Evolutionary conservation across 1,284 basidiomycete genomes (phyloP).

Genomic region (Melampsora larici-populina): DNA sequence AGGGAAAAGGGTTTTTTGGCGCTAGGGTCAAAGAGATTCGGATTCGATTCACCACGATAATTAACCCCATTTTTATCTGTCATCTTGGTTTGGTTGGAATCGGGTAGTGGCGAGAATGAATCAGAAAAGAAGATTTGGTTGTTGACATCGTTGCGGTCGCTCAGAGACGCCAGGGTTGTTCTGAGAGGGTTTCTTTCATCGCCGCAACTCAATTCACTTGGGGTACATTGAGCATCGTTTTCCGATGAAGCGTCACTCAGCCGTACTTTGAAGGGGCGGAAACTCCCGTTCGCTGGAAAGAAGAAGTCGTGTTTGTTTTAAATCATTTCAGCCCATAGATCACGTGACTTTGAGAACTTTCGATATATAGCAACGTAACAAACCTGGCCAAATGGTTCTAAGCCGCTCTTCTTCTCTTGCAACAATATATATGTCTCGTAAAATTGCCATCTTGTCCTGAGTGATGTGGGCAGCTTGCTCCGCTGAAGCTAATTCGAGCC

Average conservation of each 20-base stretch:
- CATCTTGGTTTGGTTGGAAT: neutral
- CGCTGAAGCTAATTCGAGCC: constrained; percentile 58
- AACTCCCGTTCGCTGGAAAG: neutral
- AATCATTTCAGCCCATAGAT: no score
- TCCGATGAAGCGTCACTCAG: neutral
- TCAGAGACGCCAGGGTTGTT: neutral
- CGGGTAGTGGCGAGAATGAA: neutral
- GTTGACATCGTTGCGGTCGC: neutral
- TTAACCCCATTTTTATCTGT: neutral
- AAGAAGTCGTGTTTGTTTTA: neutral
- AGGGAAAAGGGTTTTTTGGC: neutral
- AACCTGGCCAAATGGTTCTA: constrained; percentile 31
- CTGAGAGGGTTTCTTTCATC: neutral
- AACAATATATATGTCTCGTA: constrained; percentile 59
- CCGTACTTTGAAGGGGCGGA: constrained; percentile 4
- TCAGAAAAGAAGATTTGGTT: neutral
- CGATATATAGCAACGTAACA: neutral
- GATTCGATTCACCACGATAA: neutral
- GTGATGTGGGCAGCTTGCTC: constrained; percentile 57
- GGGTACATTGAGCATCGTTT: neutral
- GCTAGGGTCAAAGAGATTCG: neutral
- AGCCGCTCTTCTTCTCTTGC: constrained; percentile 54
- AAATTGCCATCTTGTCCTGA: constrained; percentile 55
- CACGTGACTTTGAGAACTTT: neutral
- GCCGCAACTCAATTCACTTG: neutral